Base-by-base conservation (phyloP, 345 rosid species). In the Carallia brachiata region DNA sequence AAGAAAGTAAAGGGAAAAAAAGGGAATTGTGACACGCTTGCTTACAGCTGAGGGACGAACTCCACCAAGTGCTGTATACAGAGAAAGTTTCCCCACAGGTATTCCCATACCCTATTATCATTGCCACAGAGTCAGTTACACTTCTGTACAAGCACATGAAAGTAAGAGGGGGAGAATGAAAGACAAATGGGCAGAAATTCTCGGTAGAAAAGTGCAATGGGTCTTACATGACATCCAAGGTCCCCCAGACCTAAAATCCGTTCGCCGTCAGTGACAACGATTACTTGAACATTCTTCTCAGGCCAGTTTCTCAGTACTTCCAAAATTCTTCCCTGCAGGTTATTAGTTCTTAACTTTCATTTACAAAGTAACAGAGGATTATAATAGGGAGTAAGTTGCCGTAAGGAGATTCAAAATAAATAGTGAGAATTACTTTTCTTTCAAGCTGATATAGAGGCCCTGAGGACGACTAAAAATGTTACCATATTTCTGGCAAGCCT, bases 291-390 rank as follows among this genome's bases (percentile, higher is more conserved):
- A 82, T 86, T 88, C 81, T 84, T 91, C 84, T 88, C 90, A 17
- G 96, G 97, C 97, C 98, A 94, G 82, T 94, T 94, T 84, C 91
- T 86, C 77, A 94, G 58, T 39, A 91, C 96, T 80, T 90, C 98
- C 44, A 72, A 93, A 73, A 94, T 87, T 84, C 77, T 89, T 61
- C 98, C 98, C 98, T 88, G 70, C 19, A 63, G 73, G 34, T 48
- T 74, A n/a, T 2, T 59, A 70, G 4, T 56, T 1, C 31, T 56
- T 19, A 27, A 27, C 16, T 56, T 23, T 32, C 16, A 27, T 19
- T 15, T 30, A 23, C 12, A 56, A 27, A 27, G 32, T 19, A 27
- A 56, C 0, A 56, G 7, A 9, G 12, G 15, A 27, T 56, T 4
- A 32, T 9, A 27, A 56, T 15, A 23, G 60, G 32, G 19, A 52